phyloP scores from a whole-genome alignment of 176 grass and related monocot genomes.

The Cenchrus americanus region DNA sequence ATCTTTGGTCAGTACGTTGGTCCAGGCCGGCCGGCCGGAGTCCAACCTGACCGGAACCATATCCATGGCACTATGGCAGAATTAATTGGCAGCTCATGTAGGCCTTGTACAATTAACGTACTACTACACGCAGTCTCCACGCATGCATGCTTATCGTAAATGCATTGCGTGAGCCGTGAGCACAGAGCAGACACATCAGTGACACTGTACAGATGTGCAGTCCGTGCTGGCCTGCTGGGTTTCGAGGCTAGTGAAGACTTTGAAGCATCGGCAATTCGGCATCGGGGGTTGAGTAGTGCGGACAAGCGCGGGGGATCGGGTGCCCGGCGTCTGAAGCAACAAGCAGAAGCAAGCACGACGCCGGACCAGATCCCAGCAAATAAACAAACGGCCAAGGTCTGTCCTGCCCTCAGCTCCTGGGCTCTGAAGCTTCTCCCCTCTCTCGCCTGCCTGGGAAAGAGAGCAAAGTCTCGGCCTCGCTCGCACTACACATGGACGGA shows the following conservation, averaged over 20 bases:
- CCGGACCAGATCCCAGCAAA: conserved; percentile 54
- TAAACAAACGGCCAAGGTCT: conserved; percentile 7
- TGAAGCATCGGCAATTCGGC: conserved; percentile 36
- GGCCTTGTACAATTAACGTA: too few species aligned
- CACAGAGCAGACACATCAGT: background rate
- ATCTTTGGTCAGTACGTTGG: too few species aligned
- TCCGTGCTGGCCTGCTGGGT: conserved; percentile 28
- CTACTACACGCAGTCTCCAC: too few species aligned
- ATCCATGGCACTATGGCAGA: too few species aligned
- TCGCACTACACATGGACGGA: background rate
- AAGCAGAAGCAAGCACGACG: conserved; percentile 31
- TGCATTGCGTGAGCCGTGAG: background rate
- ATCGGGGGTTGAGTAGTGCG: conserved; percentile 45
- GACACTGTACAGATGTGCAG: conserved; percentile 5
- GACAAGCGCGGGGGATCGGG: conserved; percentile 29
- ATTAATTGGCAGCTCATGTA: too few species aligned
- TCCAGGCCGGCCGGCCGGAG: too few species aligned
- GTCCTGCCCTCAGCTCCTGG: background rate
- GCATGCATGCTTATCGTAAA: too few species aligned
- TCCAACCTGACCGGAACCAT: too few species aligned
- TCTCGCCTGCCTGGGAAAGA: background rate
- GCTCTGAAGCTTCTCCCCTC: conserved; percentile 1
- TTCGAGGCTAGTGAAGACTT: conserved; percentile 50
- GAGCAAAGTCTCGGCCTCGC: background rate
- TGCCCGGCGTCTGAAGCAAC: conserved; percentile 62